Conservation (phyloP, 805 yeast species). For the Danielozyma ontarioensis region DNA sequence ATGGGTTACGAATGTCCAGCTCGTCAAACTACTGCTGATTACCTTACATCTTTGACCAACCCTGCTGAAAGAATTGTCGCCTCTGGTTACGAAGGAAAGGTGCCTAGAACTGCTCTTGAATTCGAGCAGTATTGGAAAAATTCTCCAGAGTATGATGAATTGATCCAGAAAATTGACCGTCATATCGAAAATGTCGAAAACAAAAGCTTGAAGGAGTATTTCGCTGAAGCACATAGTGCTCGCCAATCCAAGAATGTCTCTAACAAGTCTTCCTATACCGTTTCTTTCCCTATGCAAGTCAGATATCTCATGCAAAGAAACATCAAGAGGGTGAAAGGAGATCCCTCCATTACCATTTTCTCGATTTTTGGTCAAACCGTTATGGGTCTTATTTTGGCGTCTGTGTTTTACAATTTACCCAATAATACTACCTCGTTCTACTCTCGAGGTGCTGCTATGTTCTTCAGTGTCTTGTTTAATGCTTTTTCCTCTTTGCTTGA, state of each 20-base stretch:
- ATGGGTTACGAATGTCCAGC: conserved; percentile 62
- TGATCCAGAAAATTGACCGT: conserved; percentile 38
- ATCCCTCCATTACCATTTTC: conserved; percentile 49
- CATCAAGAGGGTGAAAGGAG: conserved; percentile 49
- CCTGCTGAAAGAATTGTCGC: conserved; percentile 51
- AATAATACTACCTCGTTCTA: conserved; percentile 51
- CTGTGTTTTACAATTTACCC: conserved; percentile 50
- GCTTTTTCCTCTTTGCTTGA: conserved; percentile 59
- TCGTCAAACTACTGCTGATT: conserved; percentile 67
- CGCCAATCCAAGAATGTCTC: conserved; percentile 37
- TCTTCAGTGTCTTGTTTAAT: conserved; percentile 56
- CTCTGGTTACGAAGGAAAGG: conserved; percentile 45
- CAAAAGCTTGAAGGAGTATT: conserved; percentile 7
- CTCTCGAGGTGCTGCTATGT: conserved; percentile 59
- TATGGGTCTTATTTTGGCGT: conserved; percentile 57
- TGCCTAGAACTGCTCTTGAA: conserved; percentile 53
- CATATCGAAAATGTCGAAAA: conserved; percentile 23
- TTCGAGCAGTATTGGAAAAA: conserved; percentile 57
- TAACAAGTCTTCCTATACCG: conserved; percentile 31
- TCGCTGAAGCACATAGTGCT: conserved; percentile 17
- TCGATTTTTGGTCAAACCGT: conserved; percentile 48
- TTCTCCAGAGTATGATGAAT: conserved; percentile 44
- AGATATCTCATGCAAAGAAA: conserved; percentile 50
- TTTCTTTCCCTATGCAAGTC: conserved; percentile 23
- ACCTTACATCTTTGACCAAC: conserved; percentile 61